Percentiles rank a stretch among this genome's conserved stretches.
Evolutionary conservation across 2,329 filamentous ascomycete species (phyloP).

Genomic region (Ambrosiella beaveri): DNA sequence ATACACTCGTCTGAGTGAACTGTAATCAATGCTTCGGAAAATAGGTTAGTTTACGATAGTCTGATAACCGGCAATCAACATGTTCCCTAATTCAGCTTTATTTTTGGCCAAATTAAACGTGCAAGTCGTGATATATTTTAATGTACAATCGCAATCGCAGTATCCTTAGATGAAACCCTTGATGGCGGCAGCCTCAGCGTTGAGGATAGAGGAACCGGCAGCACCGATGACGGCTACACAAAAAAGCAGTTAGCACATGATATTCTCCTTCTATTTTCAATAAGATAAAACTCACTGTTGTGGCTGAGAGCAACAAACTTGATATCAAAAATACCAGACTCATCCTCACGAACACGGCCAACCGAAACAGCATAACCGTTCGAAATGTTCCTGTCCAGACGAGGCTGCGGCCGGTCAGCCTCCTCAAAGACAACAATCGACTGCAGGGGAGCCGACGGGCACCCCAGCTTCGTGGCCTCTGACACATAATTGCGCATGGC

Average conservation of each 20-base stretch:
- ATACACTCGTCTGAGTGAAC: too few species aligned
- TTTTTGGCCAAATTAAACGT: not conserved
- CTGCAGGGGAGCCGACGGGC: conserved; percentile 65
- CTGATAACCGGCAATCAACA: too few species aligned
- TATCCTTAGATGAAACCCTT: conserved; percentile 56
- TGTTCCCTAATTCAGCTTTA: not conserved
- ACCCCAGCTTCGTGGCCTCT: conserved; percentile 69
- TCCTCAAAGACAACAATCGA: conserved; percentile 84
- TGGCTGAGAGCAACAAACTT: conserved; percentile 91
- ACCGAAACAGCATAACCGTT: conserved; percentile 83
- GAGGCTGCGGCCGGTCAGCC: conserved; percentile 74
- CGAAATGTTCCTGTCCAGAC: conserved; percentile 72
- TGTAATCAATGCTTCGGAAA: too few species aligned
- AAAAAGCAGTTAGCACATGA: conserved; percentile 23
- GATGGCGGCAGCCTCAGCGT: conserved; percentile 79
- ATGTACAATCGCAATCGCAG: not conserved
- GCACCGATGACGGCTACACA: conserved; percentile 68
- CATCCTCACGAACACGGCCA: conserved; percentile 69
- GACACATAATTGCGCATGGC: conserved; percentile 67
- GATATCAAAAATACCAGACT: conserved; percentile 79
- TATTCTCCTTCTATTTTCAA: not conserved
- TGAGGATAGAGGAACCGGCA: conserved; percentile 87
- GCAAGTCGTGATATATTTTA: not conserved
- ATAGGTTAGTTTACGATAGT: too few species aligned
- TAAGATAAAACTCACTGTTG: conserved; percentile 32